Evolutionary conservation across 345 rosid genomes (phyloP), one percentile per base, ranked within the genome.

Genomic region (Gossypium anomalum): DNA sequence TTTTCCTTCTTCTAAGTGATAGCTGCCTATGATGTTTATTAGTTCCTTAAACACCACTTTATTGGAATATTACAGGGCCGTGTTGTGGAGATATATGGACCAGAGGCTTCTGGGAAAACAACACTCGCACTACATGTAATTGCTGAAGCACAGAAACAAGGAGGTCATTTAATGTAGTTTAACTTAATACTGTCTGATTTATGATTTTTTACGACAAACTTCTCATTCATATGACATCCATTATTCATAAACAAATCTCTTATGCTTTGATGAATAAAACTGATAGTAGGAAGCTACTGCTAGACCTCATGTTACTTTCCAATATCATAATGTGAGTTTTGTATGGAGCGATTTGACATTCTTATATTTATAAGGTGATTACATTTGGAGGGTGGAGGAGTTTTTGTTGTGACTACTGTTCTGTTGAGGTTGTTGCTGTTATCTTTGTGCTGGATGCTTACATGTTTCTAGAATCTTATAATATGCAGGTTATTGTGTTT

Each of bases 81-180:
- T 74, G 98, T 95, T 44, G 91, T 91, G 80, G 99, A 93, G 88
- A 88, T 96, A 70, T 96, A 83, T 84, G 99, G 99, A 67, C 99
- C 99, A 9, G 99, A 93, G 88, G 99, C 99, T 63, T 96, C 98
- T 76, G 99, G 99, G 34, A 96, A 96, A 82, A 96, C 99, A 56
- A 96, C 99, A 62, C 93, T 96, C 75, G 97, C 93, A 34, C 87
- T 93, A 34, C 99, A 93, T 81, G 97, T 88, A 72, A 93, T 96
- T 82, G 99, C 97, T 61, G 99, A 96, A 87, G 88, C 98, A 64
- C 99, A 96, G 71, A 96, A 88, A 81, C 89, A 82, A 86, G 99
- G 99, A 95, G 99, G 99, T 94, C 80, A 15, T 25, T 45, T 75
- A 25, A 56, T 76, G 25, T 43, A 48, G 25, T 71, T 75, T 64